These are phyloP conservation scores for Septoria petroselini DNA, from an alignment of 2,329 filamentous ascomycete genomes.

Conservation along the genomic window DNA sequence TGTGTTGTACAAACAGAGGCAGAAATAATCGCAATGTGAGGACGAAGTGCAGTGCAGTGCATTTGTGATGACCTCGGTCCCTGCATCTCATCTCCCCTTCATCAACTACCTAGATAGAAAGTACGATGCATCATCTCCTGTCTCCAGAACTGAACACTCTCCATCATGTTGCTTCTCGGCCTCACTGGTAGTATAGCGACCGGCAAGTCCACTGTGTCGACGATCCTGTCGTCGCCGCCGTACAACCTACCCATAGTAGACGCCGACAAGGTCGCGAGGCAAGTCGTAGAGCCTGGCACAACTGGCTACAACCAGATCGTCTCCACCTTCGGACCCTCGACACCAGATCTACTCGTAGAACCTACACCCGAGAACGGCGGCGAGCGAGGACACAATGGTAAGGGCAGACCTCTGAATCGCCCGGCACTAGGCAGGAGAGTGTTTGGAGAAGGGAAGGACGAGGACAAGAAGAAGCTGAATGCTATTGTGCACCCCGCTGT, in stretches of 20 bases:
- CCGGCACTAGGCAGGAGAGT: slow-evolving; percentile 80
- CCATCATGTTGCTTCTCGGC: slow-evolving; percentile 88
- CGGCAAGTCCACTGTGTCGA: slow-evolving; percentile 93
- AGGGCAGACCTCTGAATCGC: slow-evolving; percentile 75
- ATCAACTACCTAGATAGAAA: neutral
- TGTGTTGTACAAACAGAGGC: no score
- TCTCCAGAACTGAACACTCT: neutral
- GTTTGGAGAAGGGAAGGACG: slow-evolving; percentile 74
- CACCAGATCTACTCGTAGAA: slow-evolving; percentile 77
- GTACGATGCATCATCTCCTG: neutral
- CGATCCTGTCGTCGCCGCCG: slow-evolving; percentile 72
- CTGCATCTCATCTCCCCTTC: no score
- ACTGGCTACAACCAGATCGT: slow-evolving; percentile 79
- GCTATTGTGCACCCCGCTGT: slow-evolving; percentile 91
- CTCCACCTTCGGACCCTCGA: slow-evolving; percentile 72
- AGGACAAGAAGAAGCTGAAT: slow-evolving; percentile 76
- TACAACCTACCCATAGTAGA: slow-evolving; percentile 90
- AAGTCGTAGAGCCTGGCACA: slow-evolving; percentile 92
- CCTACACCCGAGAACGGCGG: slow-evolving; percentile 44
- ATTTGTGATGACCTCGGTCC: no score
- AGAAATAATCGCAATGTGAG: no score
- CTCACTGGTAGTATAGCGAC: slow-evolving; percentile 97
- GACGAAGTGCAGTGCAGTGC: no score
- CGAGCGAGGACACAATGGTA: slow-evolving; percentile 56
- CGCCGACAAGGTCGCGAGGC: slow-evolving; percentile 84